Percentiles rank a stretch among this genome's conserved stretches.
These are phyloP conservation scores for Penicillium verhagenii DNA, from an alignment of 495 filamentous ascomycete species.

Conservation along the genomic window DNA sequence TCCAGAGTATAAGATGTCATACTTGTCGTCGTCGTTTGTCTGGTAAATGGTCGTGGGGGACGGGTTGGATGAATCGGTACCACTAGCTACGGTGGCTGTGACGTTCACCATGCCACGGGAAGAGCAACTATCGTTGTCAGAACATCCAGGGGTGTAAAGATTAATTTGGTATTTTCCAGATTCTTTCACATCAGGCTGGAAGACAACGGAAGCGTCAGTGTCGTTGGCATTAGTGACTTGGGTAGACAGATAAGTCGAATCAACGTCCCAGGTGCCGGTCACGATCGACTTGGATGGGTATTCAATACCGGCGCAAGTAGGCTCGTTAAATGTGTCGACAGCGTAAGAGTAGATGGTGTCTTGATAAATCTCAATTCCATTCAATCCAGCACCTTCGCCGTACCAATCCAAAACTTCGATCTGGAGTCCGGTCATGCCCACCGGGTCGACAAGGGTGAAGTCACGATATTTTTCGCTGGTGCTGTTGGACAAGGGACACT, in stretches of 20 bases:
- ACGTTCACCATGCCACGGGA: conserved; percentile 77
- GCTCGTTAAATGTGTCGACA: conserved; percentile 83
- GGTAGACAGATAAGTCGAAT: conserved; percentile 74
- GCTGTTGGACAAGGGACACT: conserved; percentile 75
- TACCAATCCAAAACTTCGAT: conserved; percentile 86
- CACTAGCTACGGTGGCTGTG: conserved; percentile 64
- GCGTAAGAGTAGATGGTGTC: conserved; percentile 84
- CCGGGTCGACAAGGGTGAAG: conserved; percentile 81
- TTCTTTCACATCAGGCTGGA: conserved; percentile 81
- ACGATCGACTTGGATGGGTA: conserved; percentile 62
- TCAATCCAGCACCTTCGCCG: conserved; percentile 79
- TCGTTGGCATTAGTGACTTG: conserved; percentile 56
- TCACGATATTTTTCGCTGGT: conserved; percentile 70
- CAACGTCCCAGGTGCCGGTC: conserved; percentile 72
- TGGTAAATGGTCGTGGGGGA: conserved; percentile 63
- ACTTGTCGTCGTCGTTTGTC: conserved; percentile 92
- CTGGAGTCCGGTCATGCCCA: conserved; percentile 87
- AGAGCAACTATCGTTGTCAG: conserved; percentile 71
- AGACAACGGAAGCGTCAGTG: conserved; percentile 60
- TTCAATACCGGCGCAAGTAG: conserved; percentile 66
- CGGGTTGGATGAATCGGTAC: conserved; percentile 39
- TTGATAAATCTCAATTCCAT: conserved; percentile 87
- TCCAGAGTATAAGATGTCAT: conserved; percentile 84
- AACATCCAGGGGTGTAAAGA: conserved; percentile 88
- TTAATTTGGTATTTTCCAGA: conserved; percentile 86